Conservation (phyloP, 1,284 basidiomycete genomes). For the Boletus mariae region DNA sequence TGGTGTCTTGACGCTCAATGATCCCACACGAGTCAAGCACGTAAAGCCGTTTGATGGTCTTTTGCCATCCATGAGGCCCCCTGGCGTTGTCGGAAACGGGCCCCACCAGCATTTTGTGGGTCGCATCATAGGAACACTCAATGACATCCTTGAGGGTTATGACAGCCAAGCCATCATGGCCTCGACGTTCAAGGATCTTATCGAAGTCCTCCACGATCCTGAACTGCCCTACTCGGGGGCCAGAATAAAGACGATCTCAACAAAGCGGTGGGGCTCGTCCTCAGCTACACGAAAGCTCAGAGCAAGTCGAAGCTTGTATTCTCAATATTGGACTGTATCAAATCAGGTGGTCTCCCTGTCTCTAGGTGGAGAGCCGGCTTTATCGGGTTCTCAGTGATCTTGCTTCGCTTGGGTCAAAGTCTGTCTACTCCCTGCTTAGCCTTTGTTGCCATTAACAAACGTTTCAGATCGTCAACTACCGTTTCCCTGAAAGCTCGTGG, state of each 20-base stretch:
- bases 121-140: constrained; percentile 69
- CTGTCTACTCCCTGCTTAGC: constrained; percentile 25
- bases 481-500: constrained; percentile 96
- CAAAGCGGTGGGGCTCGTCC: constrained; percentile 81
- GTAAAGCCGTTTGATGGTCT: constrained; percentile 98
- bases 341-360: constrained; percentile 69
- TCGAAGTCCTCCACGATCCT: constrained; percentile 74
- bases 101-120: constrained; percentile 84
- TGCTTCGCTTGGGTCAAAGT: constrained; percentile 85
- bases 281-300: constrained; percentile 94
- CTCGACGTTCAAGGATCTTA: constrained; percentile 78
- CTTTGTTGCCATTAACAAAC: constrained; percentile 5
- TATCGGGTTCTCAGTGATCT: constrained; percentile 75
- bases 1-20: constrained; percentile 95
- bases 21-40: constrained; percentile 95
- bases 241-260: constrained; percentile 91
- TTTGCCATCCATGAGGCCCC: constrained; percentile 81
- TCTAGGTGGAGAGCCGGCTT: constrained; percentile 69
- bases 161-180: constrained; percentile 91
- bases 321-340: constrained; percentile 85
- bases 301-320: constrained; percentile 90
- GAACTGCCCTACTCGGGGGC: constrained; percentile 91
- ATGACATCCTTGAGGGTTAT: constrained; percentile 92
- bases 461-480: constrained; percentile 70
- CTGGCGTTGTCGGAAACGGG: constrained; percentile 87